Evolutionary conservation across 148 eudicot genomes (phyloP), one percentile per base, ranked within the genome.

Genomic region (Silene uniflora): DNA sequence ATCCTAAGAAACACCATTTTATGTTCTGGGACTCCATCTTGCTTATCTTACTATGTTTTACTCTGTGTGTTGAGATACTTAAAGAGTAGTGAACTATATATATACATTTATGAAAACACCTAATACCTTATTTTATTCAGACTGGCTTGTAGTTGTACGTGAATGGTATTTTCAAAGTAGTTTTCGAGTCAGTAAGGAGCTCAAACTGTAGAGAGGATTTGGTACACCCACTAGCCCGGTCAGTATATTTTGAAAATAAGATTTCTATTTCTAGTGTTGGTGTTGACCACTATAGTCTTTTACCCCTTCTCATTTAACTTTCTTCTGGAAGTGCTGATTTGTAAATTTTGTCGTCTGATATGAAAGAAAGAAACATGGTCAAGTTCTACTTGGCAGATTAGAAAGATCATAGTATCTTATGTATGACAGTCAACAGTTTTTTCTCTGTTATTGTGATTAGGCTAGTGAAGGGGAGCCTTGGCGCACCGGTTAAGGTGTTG

Each of bases 161-260:
- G 29, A 42, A 60, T 73, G 21, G 67, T 67, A 22, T 81, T 29
- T 69, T 76, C 67, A 63, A 62, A 81, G 87, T 84, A 87, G 87
- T 77, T 83, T 74, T 75, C 35, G 70, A 71, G 86, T 54, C 75
- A 75, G 69, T 39, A 21, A 23, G 44, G 71, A 62, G 77, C 73
- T 70, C 74, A 71, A 69, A 79, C 79, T 35, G 61, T 52, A 74
- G 66, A 67, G 80, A 81, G 81, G 80, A 79, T 86, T 79, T 79
- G 86, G 84, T 86, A 69, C 80, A 86, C 85, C 91, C 83, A 88
- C 86, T 81, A 27, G 68, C 71, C 39, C 64, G 49, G 75, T 71
- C 72, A 60, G 54, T 62, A 73, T 67, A 19, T 4, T 47, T 25
- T 75, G 8, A 23, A 29, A 25, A 18, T 13, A n/a, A 58, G 9